Percentiles rank a stretch among this genome's conserved stretches.
Evolutionary conservation across 2,329 filamentous ascomycete species (phyloP).

Genomic region (Pseudogymnoascus sp.): DNA sequence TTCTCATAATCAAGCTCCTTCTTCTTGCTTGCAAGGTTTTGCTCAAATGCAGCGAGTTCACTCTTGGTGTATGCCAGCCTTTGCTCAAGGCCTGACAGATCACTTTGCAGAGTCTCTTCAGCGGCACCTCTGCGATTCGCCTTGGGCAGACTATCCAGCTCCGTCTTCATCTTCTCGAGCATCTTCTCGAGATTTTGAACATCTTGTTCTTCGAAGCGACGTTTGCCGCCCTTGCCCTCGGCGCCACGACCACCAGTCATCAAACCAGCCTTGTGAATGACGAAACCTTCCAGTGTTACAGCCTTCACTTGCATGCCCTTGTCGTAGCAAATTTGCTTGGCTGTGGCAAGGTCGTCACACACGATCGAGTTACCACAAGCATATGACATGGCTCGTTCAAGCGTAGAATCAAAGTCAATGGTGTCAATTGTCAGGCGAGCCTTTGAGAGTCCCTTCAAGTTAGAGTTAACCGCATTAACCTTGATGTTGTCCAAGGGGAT

Average conservation of each 20-base stretch:
- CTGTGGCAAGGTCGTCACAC: constrained; percentile 79
- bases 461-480: constrained; percentile 82
- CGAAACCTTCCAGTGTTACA: constrained; percentile 85
- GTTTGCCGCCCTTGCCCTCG: constrained; percentile 65
- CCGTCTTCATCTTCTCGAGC: constrained; percentile 67
- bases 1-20: constrained; percentile 71
- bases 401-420: constrained; percentile 81
- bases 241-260: constrained; percentile 92
- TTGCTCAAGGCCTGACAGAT: constrained; percentile 73
- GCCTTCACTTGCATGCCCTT: constrained; percentile 83
- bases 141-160: constrained; percentile 74
- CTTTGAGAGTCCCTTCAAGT: constrained; percentile 80
- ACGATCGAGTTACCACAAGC: constrained; percentile 93
- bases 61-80: constrained; percentile 64
- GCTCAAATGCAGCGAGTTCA: constrained; percentile 70
- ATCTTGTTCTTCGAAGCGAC: constrained; percentile 83
- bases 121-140: constrained; percentile 67
- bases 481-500: constrained; percentile 97
- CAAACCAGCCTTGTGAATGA: constrained; percentile 92
- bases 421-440: constrained; percentile 90
- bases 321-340: constrained; percentile 83
- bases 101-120: constrained; percentile 74
- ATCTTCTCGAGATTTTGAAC: constrained; percentile 76
- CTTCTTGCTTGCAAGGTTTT: constrained; percentile 78
- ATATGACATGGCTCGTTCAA: constrained; percentile 90